A percentile compares a stretch with the other conserved stretches of the same genome.
phyloP scores from a whole-genome alignment of 768 basidiomycete genomes.

The Suillus americanus region DNA sequence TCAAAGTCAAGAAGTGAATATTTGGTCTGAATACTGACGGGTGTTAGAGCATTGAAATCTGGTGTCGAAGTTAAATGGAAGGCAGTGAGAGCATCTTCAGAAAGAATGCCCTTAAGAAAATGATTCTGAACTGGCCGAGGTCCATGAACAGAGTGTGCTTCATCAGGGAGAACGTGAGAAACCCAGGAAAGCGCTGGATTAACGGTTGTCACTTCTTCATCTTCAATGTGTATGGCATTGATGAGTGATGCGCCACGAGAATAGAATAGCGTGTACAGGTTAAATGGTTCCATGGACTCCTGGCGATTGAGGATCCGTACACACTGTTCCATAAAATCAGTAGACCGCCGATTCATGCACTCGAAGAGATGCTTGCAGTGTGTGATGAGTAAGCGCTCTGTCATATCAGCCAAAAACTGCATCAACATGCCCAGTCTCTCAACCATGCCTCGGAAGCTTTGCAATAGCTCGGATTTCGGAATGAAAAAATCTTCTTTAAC shows the following conservation, averaged over 20 bases:
- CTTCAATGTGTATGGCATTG: neutral
- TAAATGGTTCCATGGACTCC: slow-evolving; percentile 30
- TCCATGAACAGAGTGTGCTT: slow-evolving; percentile 4
- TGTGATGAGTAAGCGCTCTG: no score
- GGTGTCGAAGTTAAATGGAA: slow-evolving; percentile 26
- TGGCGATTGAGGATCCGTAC: slow-evolving; percentile 28
- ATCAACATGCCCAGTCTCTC: no score
- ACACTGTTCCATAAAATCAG: slow-evolving; percentile 22
- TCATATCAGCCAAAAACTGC: no score
- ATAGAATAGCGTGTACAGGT: slow-evolving; percentile 3
- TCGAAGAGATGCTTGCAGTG: no score
- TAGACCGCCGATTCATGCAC: no score
- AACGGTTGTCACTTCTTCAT: neutral
- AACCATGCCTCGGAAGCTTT: no score
- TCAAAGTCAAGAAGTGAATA: slow-evolving; percentile 28
- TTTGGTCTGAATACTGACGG: slow-evolving; percentile 18
- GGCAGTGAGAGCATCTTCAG: slow-evolving; percentile 4
- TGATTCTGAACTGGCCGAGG: no score
- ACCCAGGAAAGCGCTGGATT: neutral
- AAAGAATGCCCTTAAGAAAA: no score
- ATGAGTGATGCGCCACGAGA: neutral
- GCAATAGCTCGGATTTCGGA: no score
- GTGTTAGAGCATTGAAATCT: slow-evolving; percentile 12
- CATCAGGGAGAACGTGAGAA: neutral
- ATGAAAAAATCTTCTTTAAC: no score